phyloP scores from a whole-genome alignment of 176 grass and related monocot genomes.

The Stipa capillata region DNA sequence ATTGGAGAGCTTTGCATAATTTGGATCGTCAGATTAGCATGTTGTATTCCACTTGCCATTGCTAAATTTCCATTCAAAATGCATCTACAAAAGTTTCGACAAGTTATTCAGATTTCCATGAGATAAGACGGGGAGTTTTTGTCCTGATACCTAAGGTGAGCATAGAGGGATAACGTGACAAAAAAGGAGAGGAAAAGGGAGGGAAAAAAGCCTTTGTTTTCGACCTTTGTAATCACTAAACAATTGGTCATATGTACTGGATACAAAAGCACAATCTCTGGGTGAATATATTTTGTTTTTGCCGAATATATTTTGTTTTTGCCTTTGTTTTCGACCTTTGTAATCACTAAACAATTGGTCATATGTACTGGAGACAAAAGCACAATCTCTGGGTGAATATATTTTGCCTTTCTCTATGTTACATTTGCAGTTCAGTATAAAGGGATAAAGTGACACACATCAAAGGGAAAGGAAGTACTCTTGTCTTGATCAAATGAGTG shows the following conservation, averaged over 20 bases:
- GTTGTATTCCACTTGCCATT: background rate
- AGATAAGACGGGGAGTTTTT: background rate
- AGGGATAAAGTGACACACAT: too few species aligned
- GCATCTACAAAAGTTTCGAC: background rate
- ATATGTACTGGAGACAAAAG: too few species aligned
- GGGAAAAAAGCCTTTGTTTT: slow-evolving; percentile 16
- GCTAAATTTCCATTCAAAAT: background rate
- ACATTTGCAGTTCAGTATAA: too few species aligned
- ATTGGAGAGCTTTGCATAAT: too few species aligned
- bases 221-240: background rate
- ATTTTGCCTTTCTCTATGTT: background rate
- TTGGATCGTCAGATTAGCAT: too few species aligned
- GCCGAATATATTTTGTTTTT: too few species aligned
- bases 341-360: too few species aligned
- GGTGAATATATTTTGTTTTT: slow-evolving; percentile 22
- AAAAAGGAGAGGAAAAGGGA: background rate
- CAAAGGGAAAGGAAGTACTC: too few species aligned
- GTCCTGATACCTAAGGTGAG: background rate
- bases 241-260: background rate
- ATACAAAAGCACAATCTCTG: background rate
- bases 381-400: too few species aligned
- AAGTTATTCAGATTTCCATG: background rate
- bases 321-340: too few species aligned
- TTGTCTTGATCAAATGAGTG: background rate
- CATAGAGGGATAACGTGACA: slow-evolving; percentile 12